phyloP scores from a whole-genome alignment of 371 early-diverging fungal genomes.

The Parasitella parasitica region DNA sequence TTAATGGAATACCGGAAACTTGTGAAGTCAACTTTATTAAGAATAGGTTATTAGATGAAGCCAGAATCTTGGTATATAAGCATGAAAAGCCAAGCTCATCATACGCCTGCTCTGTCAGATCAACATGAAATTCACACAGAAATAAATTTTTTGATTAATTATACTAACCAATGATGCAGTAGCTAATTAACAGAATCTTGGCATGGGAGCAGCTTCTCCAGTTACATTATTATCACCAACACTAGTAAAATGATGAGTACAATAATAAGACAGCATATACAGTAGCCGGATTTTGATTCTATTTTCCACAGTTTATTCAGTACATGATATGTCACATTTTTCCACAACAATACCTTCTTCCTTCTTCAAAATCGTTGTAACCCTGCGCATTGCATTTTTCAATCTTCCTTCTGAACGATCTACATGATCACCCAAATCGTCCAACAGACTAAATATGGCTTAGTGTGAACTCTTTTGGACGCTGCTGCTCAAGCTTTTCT shows the following conservation, averaged over 20 bases:
- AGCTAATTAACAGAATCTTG: background rate
- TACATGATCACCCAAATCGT: conserved; percentile 61
- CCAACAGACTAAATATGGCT: conserved; percentile 39
- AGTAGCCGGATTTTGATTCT: conserved; percentile 62
- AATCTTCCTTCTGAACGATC: conserved; percentile 53
- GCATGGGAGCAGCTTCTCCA: background rate
- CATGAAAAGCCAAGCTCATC: too few species aligned
- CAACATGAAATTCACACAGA: background rate
- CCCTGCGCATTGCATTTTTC: conserved; percentile 55
- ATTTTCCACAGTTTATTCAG: background rate
- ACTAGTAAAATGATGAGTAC: conserved; percentile 58
- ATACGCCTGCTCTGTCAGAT: background rate
- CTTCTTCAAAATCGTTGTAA: conserved; percentile 53
- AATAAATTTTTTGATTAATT: background rate
- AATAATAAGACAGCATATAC: conserved; percentile 60
- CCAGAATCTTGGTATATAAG: too few species aligned
- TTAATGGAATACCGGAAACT: too few species aligned
- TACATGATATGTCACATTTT: background rate
- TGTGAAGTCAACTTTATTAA: too few species aligned
- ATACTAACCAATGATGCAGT: background rate
- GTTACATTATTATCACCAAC: conserved; percentile 50
- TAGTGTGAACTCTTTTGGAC: background rate
- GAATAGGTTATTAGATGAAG: too few species aligned
- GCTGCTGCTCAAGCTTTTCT: background rate
- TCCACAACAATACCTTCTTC: conserved; percentile 54